Conservation (phyloP, 805 yeast genomes). For the Blastobotrys robertii region DNA sequence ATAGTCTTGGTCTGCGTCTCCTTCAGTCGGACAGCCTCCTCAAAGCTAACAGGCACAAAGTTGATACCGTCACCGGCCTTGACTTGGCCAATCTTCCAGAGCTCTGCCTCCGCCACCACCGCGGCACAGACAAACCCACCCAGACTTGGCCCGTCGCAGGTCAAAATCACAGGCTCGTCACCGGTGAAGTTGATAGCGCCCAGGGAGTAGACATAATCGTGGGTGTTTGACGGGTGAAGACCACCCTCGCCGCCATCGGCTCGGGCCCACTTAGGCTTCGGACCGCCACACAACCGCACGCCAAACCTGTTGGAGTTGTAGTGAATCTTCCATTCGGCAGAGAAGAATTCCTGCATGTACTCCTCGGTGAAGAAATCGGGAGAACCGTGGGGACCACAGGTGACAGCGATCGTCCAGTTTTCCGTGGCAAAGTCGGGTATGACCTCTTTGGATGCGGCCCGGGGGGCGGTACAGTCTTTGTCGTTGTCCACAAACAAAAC, state of each 20-base stretch:
- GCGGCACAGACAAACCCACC: slow-evolving; percentile 98
- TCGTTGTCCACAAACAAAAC: slow-evolving; percentile 48
- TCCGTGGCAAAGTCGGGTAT: slow-evolving; percentile 43
- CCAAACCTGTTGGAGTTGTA: slow-evolving; percentile 97
- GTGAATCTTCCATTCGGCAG: slow-evolving; percentile 83
- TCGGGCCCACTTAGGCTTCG: slow-evolving; percentile 96
- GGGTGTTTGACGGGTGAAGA: slow-evolving; percentile 96
- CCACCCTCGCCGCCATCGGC: slow-evolving; percentile 97
- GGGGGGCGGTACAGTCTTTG: slow-evolving; percentile 39
- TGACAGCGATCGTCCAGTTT: slow-evolving; percentile 79
- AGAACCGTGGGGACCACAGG: slow-evolving; percentile 96
- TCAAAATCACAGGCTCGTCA: slow-evolving; percentile 93
- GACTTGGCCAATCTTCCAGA: slow-evolving; percentile 98
- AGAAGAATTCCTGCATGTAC: slow-evolving; percentile 65
- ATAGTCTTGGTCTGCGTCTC: slow-evolving; percentile 42
- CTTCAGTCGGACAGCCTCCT: slow-evolving; percentile 57
- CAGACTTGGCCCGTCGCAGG: slow-evolving; percentile 95
- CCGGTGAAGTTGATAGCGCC: slow-evolving; percentile 98
- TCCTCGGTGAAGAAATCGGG: slow-evolving; percentile 86
- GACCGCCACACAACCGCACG: slow-evolving; percentile 77
- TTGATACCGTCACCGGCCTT: slow-evolving; percentile 84
- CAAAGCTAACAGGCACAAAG: slow-evolving; percentile 69
- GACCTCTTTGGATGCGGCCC: slow-evolving; percentile 41
- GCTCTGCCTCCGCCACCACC: slow-evolving; percentile 88
- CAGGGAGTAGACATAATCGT: slow-evolving; percentile 90